Base-by-base conservation (phyloP, 805 yeast genomes). In the Candida tibetensis region DNA sequence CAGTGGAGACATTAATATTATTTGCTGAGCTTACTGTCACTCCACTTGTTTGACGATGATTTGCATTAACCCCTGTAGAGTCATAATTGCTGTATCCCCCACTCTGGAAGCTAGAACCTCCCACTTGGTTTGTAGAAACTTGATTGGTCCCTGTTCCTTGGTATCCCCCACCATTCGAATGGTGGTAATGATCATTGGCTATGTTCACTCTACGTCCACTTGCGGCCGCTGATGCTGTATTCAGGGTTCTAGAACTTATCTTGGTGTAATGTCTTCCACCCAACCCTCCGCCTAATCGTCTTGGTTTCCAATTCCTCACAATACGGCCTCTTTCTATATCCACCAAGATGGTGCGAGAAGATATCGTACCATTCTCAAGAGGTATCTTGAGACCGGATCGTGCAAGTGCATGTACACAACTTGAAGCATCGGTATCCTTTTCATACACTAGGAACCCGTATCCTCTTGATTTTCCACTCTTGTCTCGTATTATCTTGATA, bases 241-340 rank as follows among this genome's bases (percentile, higher is more conserved):
- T 41, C 21, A 51, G 39, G 25, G 47, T 47, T 21, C 46, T 37
- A 4, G 47, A 40, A 26, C 53, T 57, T 3, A 62, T 55, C 42
- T 59, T 65, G 2, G 79, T 71, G 52, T 81, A 81, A 35, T 80
- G 79, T 39, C 93, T 69, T 1, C 96, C 96, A 3, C 97, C 97
- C n/a, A 85, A 60, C 0, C 97, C 97, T 3, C 97, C 97, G 1
- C 96, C 96, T 2, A 91, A 66, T 41, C 91, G 58, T 49, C 84
- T 56, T 0, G 95, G 93, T 39, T 71, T 73, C 84, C 90, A 85
- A 47, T 72, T 75, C 39, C 82, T 74, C 12, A 76, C 73, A 1
- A 78, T 58, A 32, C 93, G 62, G 2, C 88, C 85, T 41, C 91
- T 58, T 53, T 84, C 93, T 32, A 77, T 72, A 52, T 85, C 95